Conservation (phyloP, 352 stramenopile species). For the Pythium oligandrum region DNA sequence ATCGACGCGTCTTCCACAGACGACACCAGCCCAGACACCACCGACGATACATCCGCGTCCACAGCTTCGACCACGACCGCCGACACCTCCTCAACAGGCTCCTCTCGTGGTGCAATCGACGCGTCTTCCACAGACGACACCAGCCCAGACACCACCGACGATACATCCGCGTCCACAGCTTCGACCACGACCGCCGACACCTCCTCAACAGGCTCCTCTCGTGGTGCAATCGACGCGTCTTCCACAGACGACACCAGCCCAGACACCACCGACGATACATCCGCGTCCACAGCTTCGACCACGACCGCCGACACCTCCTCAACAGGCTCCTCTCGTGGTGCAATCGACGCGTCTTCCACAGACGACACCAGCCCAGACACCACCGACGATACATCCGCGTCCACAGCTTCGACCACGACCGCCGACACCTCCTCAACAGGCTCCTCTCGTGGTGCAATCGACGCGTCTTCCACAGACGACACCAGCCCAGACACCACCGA, state of each 20-base stretch:
- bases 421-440: neutral
- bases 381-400: neutral
- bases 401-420: neutral
- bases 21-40: neutral
- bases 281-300: neutral
- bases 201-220: too few relatives aligned
- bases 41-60: neutral
- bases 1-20: conserved; percentile 1
- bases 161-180: neutral
- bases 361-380: neutral
- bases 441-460: too few relatives aligned
- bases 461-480: conserved; percentile 4
- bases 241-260: conserved; percentile 1
- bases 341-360: conserved; percentile 1
- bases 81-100: neutral
- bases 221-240: neutral
- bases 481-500: neutral
- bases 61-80: neutral
- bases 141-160: neutral
- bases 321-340: too few relatives aligned
- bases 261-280: neutral
- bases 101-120: too few relatives aligned
- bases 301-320: neutral
- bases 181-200: neutral
- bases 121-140: conserved; percentile 4